A percentile compares a stretch with the other conserved stretches of the same genome.
phyloP scores from a whole-genome alignment of 768 basidiomycete species.

The Asterophora lycoperdoides region DNA sequence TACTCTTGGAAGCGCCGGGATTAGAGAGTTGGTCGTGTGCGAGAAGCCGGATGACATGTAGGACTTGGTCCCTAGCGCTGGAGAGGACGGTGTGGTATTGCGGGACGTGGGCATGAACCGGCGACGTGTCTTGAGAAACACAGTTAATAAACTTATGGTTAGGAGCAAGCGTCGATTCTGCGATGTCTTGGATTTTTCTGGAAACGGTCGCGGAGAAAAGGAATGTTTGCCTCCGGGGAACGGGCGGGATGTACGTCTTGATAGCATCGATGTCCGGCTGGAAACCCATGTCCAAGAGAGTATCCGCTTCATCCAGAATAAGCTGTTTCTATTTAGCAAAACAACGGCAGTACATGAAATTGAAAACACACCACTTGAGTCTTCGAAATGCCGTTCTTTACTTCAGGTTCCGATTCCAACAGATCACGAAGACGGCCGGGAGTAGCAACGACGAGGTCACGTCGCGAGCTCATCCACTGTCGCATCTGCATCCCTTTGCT shows the following conservation, averaged over 20 bases:
- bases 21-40: constrained; percentile 83
- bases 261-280: constrained; percentile 80
- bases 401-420: constrained; percentile 51
- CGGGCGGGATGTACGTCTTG: constrained; percentile 51
- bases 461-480: constrained; percentile 56
- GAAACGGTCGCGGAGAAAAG: constrained; percentile 90
- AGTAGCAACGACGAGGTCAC: constrained; percentile 85
- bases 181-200: constrained; percentile 64
- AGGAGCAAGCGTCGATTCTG: constrained; percentile 50
- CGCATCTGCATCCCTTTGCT: constrained; percentile 63
- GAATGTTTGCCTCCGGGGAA: constrained; percentile 78
- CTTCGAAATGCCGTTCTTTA: constrained; percentile 47
- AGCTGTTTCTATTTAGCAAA: constrained; percentile 43
- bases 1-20: constrained; percentile 62
- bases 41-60: constrained; percentile 74
- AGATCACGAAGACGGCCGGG: constrained; percentile 85
- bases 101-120: constrained; percentile 70
- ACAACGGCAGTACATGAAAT: constrained; percentile 3
- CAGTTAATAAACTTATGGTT: constrained; percentile 74
- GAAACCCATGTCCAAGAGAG: constrained; percentile 90
- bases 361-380: constrained; percentile 52
- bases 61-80: constrained; percentile 61
- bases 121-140: constrained; percentile 53
- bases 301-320: constrained; percentile 91
- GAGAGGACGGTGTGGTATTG: constrained; percentile 81